Base-by-base conservation (phyloP, 169 alveolate genomes). In the Plasmodium chabaudi region DNA sequence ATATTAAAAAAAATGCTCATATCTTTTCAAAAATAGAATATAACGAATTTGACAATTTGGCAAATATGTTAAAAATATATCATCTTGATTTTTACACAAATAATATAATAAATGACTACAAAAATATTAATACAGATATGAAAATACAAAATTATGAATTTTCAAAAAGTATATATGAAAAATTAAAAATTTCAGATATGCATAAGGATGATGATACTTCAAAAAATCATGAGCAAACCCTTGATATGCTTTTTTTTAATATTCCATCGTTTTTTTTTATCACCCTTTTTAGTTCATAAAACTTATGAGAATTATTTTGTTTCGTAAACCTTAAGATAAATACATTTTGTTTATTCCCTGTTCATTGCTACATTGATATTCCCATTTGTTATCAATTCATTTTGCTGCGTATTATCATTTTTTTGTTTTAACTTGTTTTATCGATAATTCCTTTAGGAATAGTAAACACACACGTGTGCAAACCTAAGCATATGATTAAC, bases 221-320 rank as follows among this genome's bases (percentile, higher is more conserved):
- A 34, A 47, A 42, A 9, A 51, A 21, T 19, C 19, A 5, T 42
- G 39, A 69, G 12, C 72, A 25, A 47, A 67, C 64, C 6, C 10
- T 75, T 12, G 53, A 12, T 23, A 82, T 44, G 9, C 60, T 15
- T 55, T 82, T 82, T 67, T 15, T 55, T 9, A 67, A 82, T 13
- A 82, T 82, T 34, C 90, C 90, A 0, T 55, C 39, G 34, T 82
- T 82, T 53, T 60, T 82, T 82, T 82, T 82, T 44, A 64, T 55
- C 13, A 15, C 90, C n/a, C 67, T 82, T 67, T 65, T 82, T 65
- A 67, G 23, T 55, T 67, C 75, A 1, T 77, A 77, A 64, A 60
- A 60, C 53, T 59, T 19, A 6, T 42, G 13, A 63, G 0, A 0
- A 9, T 13, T 63, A 34, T 27, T 15, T 6, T 6, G 3, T 9